Conservation (phyloP, 305 asterid species). For the Withania somnifera region DNA sequence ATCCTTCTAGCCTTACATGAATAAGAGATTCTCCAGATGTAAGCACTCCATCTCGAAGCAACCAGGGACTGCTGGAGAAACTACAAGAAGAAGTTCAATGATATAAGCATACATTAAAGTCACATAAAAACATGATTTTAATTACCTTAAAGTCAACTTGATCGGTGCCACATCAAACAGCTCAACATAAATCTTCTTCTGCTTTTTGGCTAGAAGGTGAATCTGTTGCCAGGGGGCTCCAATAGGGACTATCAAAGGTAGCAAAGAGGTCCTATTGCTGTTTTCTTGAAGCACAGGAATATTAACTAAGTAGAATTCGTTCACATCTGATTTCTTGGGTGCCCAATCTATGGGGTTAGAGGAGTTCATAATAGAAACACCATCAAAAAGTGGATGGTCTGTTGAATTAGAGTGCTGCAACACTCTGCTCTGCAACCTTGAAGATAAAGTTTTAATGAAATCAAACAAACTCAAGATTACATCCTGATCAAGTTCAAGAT, state of each 20-base stretch:
- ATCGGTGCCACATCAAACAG: slow-evolving; percentile 76
- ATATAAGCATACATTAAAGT: background rate
- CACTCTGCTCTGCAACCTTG: slow-evolving; percentile 51
- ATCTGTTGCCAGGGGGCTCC: slow-evolving; percentile 99
- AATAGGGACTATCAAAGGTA: slow-evolving; percentile 64
- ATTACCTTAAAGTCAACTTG: slow-evolving; percentile 71
- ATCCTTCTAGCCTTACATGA: slow-evolving; percentile 37
- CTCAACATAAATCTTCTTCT: slow-evolving; percentile 85
- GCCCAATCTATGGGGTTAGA: slow-evolving; percentile 12
- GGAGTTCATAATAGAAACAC: slow-evolving; percentile 28
- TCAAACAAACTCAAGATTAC: slow-evolving; percentile 67
- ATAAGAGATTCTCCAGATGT: slow-evolving; percentile 89
- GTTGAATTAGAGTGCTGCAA: slow-evolving; percentile 38
- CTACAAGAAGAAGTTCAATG: slow-evolving; percentile 35
- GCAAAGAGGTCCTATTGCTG: slow-evolving; percentile 25
- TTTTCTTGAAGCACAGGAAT: slow-evolving; percentile 24
- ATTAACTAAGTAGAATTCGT: slow-evolving; percentile 18
- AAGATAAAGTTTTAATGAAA: slow-evolving; percentile 49
- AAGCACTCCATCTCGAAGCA: slow-evolving; percentile 78
- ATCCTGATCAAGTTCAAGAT: slow-evolving; percentile 92
- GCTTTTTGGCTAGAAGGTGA: slow-evolving; percentile 60
- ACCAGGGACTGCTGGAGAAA: slow-evolving; percentile 97
- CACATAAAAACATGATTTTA: background rate
- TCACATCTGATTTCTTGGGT: slow-evolving; percentile 20
- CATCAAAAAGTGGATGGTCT: slow-evolving; percentile 39